Conservation (phyloP, 1,284 basidiomycete species). For the Ustilago trichophora region DNA sequence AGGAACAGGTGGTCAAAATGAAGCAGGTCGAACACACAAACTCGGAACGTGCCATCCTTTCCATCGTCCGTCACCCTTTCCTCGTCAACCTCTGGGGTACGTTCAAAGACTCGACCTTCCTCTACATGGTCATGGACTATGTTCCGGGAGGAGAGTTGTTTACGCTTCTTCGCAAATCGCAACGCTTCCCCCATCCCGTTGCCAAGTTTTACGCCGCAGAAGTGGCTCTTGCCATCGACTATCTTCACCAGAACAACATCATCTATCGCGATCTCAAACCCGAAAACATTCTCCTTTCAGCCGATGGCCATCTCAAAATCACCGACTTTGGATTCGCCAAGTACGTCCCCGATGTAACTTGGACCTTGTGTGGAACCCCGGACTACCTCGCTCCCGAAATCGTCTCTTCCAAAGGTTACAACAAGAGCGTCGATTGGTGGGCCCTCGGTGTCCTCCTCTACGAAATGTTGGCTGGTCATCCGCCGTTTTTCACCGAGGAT, state of each 20-base stretch:
- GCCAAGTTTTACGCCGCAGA: slow-evolving; percentile 99
- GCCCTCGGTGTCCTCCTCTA: slow-evolving; percentile 87
- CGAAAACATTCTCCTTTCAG: slow-evolving; percentile 91
- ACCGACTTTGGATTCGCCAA: slow-evolving; percentile 99
- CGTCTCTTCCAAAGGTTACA: slow-evolving; percentile 89
- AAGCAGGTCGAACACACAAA: slow-evolving; percentile 99
- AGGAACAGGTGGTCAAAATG: slow-evolving; percentile 88
- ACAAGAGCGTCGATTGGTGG: slow-evolving; percentile 99
- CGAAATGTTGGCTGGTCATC: slow-evolving; percentile 70
- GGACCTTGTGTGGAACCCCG: slow-evolving; percentile 89
- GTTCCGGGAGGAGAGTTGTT: slow-evolving; percentile 97
- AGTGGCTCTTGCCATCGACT: slow-evolving; percentile 91
- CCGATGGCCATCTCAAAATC: slow-evolving; percentile 96
- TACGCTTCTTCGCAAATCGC: slow-evolving; percentile 64
- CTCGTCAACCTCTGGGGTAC: slow-evolving; percentile 98
- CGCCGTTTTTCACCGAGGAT: slow-evolving; percentile 69
- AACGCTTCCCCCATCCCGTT: slow-evolving; percentile 97
- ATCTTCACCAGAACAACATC: slow-evolving; percentile 88
- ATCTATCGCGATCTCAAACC: slow-evolving; percentile 98
- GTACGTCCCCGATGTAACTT: slow-evolving; percentile 85
- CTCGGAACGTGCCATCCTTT: slow-evolving; percentile 90
- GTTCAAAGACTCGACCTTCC: slow-evolving; percentile 89
- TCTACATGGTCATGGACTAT: slow-evolving; percentile 99
- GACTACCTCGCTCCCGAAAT: slow-evolving; percentile 76
- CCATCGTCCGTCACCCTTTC: slow-evolving; percentile 90